phyloP scores from a whole-genome alignment of 208 protist genomes.

The Borovskyia barvae region DNA sequence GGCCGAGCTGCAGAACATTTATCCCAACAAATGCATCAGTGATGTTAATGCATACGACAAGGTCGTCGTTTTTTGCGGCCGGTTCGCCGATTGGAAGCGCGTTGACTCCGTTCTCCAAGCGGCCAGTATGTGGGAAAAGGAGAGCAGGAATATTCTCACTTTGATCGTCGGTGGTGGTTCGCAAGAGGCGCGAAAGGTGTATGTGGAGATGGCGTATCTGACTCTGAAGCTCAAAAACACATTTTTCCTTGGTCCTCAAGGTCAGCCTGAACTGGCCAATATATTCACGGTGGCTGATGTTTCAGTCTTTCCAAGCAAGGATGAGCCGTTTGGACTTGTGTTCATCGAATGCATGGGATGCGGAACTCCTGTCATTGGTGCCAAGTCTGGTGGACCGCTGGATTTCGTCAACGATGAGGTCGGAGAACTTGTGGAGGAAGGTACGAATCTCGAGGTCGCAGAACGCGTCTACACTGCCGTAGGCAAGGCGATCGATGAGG shows the following conservation, averaged over 20 bases:
- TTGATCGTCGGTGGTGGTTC: constrained; percentile 62
- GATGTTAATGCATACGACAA: constrained; percentile 59
- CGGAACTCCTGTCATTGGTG: constrained; percentile 73
- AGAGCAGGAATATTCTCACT: constrained; percentile 45
- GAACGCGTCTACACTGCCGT: constrained; percentile 50
- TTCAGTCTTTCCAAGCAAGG: constrained; percentile 73
- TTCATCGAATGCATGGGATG: constrained; percentile 86
- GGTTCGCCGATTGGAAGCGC: constrained; percentile 80
- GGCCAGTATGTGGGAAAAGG: constrained; percentile 58
- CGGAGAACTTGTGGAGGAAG: constrained; percentile 65
- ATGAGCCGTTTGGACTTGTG: constrained; percentile 77
- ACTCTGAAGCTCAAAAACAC: constrained; percentile 55
- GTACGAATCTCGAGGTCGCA: constrained; percentile 48
- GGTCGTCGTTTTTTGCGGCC: constrained; percentile 71
- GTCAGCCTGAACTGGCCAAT: constrained; percentile 57
- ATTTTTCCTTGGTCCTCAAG: constrained; percentile 68
- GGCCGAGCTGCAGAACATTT: constrained; percentile 25
- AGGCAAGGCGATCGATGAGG: constrained; percentile 46
- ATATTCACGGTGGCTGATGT: constrained; percentile 60
- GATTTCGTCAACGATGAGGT: constrained; percentile 73
- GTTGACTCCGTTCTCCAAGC: constrained; percentile 60
- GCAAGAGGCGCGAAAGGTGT: constrained; percentile 44
- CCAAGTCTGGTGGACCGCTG: constrained; percentile 74
- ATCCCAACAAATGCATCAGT: constrained; percentile 28
- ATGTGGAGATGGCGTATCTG: constrained; percentile 68